Base-by-base conservation (phyloP, 2,329 filamentous ascomycete genomes). In the Dryadomyces sulphureus region DNA sequence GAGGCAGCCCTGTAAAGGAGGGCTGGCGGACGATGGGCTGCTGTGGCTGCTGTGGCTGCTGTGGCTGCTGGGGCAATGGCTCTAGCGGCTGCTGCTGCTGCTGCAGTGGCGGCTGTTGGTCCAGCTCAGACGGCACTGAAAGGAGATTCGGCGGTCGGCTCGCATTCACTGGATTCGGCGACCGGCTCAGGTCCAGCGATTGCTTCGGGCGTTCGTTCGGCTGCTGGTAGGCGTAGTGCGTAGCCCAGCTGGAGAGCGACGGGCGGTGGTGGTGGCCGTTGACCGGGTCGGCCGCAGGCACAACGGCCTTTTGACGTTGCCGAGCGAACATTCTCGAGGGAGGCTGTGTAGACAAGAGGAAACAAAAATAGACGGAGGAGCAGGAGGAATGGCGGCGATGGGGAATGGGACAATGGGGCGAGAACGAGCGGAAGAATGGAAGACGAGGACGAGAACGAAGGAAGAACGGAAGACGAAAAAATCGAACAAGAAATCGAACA, bases 1-100 rank as follows among this genome's bases (percentile, higher is more conserved):
- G 73, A 3, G 77, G 76, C 34, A 81, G 58, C 1, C 72, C 72
- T 20, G 70, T 61, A 50, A 79, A 79, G 1, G 72, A 75, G 1
- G 69, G 63, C 14, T 8, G 32, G 51, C 4, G 38, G 40, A 22
- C 39, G 42, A 2, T 36, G 3, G 32, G 5, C 30, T 24, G 43
- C 5, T 30, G 24, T 19, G 27, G 22, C 14, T 24, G 21, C 5
- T 24, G 17, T 16, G 5, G 2, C 25, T 43, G 19, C 9, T 21
- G 38, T 7, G 19, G 40, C 5, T 21, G 3, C 27, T 34, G 27
- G 12, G 34, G 25, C 27, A 34, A 17, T 19, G 22, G n/a, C 27
- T 35, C 8, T 21, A 22, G 9, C 20, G 6, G 43, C 14, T 19
- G 21, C 21, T 36, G n/a, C 27, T 7, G 25, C 8, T 35, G 25